Evolutionary conservation across 129 eudicot species (phyloP), one percentile per base, ranked within the genome.

Genomic region (Artemisia annua): DNA sequence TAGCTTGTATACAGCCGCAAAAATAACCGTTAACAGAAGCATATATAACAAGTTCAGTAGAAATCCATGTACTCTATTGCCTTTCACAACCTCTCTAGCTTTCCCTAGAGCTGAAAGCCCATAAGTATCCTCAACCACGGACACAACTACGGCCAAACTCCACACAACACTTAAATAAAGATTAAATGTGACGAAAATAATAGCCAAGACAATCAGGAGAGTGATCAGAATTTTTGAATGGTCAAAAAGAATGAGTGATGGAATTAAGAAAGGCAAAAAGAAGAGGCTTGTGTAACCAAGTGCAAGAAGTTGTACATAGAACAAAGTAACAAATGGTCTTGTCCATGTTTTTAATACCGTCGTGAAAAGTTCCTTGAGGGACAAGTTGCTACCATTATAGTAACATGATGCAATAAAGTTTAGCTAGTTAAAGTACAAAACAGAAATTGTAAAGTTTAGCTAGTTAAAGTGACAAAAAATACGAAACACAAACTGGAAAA

Each of bases 51-150:
- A 1, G 13, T 32, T 78, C 3, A 83, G 49, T 49, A 74, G 6
- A 58, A 69, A 73, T 15, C 92, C 87, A 39, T 58, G 9, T 1
- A 65, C 7, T 70, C 85, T 73, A 44, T 82, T 80, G 11, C 79
- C 75, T 19, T 75, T 75, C 62, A 69, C 55, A 62, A 80, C 77
- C 39, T 64, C 80, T 69, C 75, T 48, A 69, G 84, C 84, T 53
- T 63, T 80, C 30, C 63, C 77, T 3, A 80, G 72, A 12, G 84
- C 73, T 9, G 16, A 67, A 75, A 69, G 28, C 26, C 85, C 88
- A 20, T 73, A 78, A 56, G 55, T 57, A 48, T 85, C 86, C 69
- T 88, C 90, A 22, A 81, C 30, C 5, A 83, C 80, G 0, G 90
- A 83, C 14, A 83, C 84, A 18, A 80, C 86, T 2, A 78, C 9